Percentiles rank a stretch among this genome's conserved stretches.
These are phyloP conservation scores for Dacryopinax spathularia DNA, from an alignment of 768 basidiomycete species.

Conservation along the genomic window DNA sequence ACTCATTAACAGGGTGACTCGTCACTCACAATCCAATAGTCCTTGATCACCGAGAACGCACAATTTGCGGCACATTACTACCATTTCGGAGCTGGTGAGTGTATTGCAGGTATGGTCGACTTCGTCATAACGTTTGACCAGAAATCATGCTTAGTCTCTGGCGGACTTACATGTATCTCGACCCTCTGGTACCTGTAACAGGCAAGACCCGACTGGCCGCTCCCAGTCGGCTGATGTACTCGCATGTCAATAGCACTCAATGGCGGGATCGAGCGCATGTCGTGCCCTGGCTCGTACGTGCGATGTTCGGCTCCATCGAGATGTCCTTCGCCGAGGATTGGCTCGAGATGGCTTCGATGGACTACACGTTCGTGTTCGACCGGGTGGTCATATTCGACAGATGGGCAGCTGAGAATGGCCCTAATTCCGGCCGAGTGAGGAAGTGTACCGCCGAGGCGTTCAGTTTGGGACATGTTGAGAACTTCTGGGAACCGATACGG, in stretches of 20 bases:
- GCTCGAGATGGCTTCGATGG: slow-evolving; percentile 59
- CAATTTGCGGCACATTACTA: slow-evolving; percentile 53
- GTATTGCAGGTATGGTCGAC: neutral
- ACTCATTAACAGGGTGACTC: no score
- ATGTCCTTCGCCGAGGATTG: slow-evolving; percentile 78
- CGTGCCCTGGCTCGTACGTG: slow-evolving; percentile 76
- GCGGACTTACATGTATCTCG: slow-evolving; percentile 76
- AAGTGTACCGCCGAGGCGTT: slow-evolving; percentile 70
- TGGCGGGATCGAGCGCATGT: slow-evolving; percentile 87
- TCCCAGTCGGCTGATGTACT: slow-evolving; percentile 60
- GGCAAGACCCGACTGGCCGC: slow-evolving; percentile 63
- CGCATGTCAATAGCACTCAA: slow-evolving; percentile 53
- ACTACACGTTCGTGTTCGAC: slow-evolving; percentile 55
- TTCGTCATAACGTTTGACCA: slow-evolving; percentile 32
- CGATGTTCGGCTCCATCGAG: slow-evolving; percentile 62
- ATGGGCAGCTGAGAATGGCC: slow-evolving; percentile 63
- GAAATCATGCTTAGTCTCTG: slow-evolving; percentile 87
- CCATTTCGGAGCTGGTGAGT: slow-evolving; percentile 37
- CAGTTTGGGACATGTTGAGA: slow-evolving; percentile 50
- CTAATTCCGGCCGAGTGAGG: slow-evolving; percentile 41
- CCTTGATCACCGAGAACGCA: neutral
- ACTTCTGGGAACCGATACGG: slow-evolving; percentile 64
- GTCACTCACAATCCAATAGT: neutral
- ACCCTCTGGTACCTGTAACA: slow-evolving; percentile 45
- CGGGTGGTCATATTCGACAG: slow-evolving; percentile 78